A percentile compares a stretch with the other conserved stretches of the same genome.
phyloP scores from a whole-genome alignment of 2,329 filamentous ascomycete species.

The Cytospora leucostoma region DNA sequence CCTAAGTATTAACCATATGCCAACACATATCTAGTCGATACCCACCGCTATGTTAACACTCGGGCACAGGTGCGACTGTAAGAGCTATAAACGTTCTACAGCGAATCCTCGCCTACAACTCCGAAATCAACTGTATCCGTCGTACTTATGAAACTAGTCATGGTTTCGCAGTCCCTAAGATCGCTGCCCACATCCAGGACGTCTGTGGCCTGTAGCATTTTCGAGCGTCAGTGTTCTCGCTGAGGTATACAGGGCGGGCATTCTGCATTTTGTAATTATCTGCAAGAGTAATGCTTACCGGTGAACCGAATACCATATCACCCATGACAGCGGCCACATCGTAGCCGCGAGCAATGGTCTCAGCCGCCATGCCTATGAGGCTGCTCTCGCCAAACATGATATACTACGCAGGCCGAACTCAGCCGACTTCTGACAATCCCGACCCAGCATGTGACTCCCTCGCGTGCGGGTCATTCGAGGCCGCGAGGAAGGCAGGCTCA shows the following conservation, averaged over 20 bases:
- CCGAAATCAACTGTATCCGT: slow-evolving; percentile 8
- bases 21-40: not conserved
- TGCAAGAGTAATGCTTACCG: slow-evolving; percentile 1
- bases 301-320: slow-evolving; percentile 8
- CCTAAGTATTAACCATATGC: slow-evolving; percentile 3
- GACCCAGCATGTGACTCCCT: not conserved
- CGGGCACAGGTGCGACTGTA: slow-evolving; percentile 10
- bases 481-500: not conserved
- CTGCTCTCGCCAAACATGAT: slow-evolving; percentile 16
- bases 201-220: slow-evolving; percentile 7
- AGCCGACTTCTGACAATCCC: slow-evolving; percentile 1
- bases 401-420: slow-evolving; percentile 4
- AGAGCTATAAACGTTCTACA: slow-evolving; percentile 1
- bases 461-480: slow-evolving; percentile 5
- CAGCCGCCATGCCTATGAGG: not conserved
- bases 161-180: slow-evolving; percentile 4
- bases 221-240: not conserved
- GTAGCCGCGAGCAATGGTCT: not conserved
- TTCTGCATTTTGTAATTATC: not conserved
- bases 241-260: not conserved
- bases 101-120: slow-evolving; percentile 3
- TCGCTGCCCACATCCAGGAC: slow-evolving; percentile 14
- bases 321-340: slow-evolving; percentile 1
- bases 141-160: slow-evolving; percentile 14
- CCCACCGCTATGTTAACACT: slow-evolving; percentile 9